Evolutionary conservation across 495 filamentous ascomycete genomes (phyloP).

Genomic region (Chaetomium cochliodes): DNA sequence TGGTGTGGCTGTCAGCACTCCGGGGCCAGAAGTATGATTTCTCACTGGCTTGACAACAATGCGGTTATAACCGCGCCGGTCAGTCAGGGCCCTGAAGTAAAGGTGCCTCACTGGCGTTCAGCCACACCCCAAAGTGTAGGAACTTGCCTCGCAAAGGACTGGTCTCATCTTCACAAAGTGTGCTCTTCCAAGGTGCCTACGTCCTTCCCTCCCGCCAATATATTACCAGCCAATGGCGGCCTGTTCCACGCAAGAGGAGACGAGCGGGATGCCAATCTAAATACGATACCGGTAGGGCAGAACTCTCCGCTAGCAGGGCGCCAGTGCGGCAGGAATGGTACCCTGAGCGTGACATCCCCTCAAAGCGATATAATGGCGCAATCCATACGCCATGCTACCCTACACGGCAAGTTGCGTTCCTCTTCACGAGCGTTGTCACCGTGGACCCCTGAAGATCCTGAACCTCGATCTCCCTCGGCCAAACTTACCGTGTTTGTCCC

Average conservation of each 20-base stretch:
- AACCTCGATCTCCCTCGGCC: background rate
- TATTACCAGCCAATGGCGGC: constrained; percentile 4
- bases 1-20: background rate
- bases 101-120: no score
- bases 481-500: background rate
- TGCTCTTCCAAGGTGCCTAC: background rate
- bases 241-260: constrained; percentile 15
- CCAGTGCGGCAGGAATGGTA: constrained; percentile 19
- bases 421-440: background rate
- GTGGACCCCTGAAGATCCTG: constrained; percentile 4
- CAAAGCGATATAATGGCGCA: background rate
- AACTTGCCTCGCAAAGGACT: background rate
- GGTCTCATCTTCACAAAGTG: background rate
- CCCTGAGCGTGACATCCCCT: constrained; percentile 22
- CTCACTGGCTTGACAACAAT: no score
- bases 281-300: constrained; percentile 19
- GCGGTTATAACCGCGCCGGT: no score
- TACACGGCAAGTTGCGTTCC: background rate
- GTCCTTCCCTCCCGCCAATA: background rate
- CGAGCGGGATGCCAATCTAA: constrained; percentile 20
- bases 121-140: no score
- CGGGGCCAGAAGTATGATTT: no score
- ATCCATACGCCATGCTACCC: constrained; percentile 9
- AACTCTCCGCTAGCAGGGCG: background rate
- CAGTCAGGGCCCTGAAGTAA: background rate